phyloP scores from a whole-genome alignment of 2,329 filamentous ascomycete species.

The Scytalidium sp. region DNA sequence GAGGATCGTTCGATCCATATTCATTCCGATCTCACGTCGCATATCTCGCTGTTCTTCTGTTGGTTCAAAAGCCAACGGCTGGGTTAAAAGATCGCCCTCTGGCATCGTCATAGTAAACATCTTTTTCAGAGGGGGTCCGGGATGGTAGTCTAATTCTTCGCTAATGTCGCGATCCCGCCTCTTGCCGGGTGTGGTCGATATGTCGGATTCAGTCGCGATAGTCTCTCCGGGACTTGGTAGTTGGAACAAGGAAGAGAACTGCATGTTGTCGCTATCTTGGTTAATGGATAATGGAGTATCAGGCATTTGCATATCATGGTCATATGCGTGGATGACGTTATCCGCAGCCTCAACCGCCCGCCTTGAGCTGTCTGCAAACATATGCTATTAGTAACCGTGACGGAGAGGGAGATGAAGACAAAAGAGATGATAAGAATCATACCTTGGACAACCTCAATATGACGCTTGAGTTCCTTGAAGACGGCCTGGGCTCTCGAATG shows the following conservation, averaged over 20 bases:
- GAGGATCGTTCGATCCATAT: neutral
- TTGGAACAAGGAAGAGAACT: neutral
- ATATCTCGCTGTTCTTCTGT: neutral
- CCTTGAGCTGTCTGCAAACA: conserved; percentile 59
- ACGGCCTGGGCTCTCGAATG: conserved; percentile 49
- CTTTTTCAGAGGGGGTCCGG: conserved; percentile 23
- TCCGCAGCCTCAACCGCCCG: conserved; percentile 71
- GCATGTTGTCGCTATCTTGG: conserved; percentile 12
- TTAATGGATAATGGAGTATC: conserved; percentile 45
- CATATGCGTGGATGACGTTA: conserved; percentile 73
- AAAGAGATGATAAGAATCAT: conserved; percentile 17
- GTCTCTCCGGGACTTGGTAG: conserved; percentile 1
- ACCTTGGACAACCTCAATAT: conserved; percentile 71
- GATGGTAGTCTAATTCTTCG: conserved; percentile 16
- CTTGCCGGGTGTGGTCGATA: conserved; percentile 2
- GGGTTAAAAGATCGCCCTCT: conserved; percentile 13
- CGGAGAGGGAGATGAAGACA: neutral
- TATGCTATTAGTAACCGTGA: conserved; percentile 6
- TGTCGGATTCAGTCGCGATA: conserved; percentile 2
- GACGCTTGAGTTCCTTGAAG: conserved; percentile 61
- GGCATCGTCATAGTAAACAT: conserved; percentile 20
- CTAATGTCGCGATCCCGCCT: conserved; percentile 17
- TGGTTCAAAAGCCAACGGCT: neutral
- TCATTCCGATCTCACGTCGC: neutral
- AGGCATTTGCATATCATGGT: conserved; percentile 73